A percentile compares a stretch with the other conserved stretches of the same genome.
These are phyloP conservation scores for Annulohypoxylon moriforme DNA, from an alignment of 495 filamentous ascomycete genomes.

Conservation along the genomic window DNA sequence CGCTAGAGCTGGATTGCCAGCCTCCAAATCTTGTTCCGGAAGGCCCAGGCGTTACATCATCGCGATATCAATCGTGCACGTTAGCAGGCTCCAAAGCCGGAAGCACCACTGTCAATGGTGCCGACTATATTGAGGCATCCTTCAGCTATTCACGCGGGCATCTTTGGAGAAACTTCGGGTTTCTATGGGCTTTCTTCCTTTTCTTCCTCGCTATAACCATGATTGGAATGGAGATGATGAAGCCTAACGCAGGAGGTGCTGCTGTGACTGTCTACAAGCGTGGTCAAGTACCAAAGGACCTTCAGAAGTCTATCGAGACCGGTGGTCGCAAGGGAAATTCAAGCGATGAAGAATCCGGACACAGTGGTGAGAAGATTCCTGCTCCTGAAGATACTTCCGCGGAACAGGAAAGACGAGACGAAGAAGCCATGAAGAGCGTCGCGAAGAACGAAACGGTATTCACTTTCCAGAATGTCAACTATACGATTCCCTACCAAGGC, in stretches of 20 bases:
- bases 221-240: slow-evolving; percentile 74
- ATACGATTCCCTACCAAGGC: slow-evolving; percentile 72
- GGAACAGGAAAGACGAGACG: slow-evolving; percentile 16
- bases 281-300: slow-evolving; percentile 38
- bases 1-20: slow-evolving; percentile 58
- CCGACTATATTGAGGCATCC: slow-evolving; percentile 63
- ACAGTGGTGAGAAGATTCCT: slow-evolving; percentile 21
- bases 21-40: slow-evolving; percentile 59
- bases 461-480: slow-evolving; percentile 76
- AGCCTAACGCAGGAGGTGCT: slow-evolving; percentile 77
- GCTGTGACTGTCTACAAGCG: slow-evolving; percentile 71
- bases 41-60: slow-evolving; percentile 7
- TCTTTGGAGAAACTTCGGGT: slow-evolving; percentile 77
- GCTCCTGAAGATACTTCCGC: slow-evolving; percentile 9
- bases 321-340: slow-evolving; percentile 30
- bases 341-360: slow-evolving; percentile 40
- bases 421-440: slow-evolving; percentile 27
- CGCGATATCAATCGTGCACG: slow-evolving; percentile 66
- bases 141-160: slow-evolving; percentile 68
- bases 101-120: slow-evolving; percentile 57
- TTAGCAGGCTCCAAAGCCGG: slow-evolving; percentile 67
- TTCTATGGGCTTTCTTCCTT: slow-evolving; percentile 72
- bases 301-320: slow-evolving; percentile 45
- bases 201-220: slow-evolving; percentile 71
- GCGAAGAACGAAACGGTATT: slow-evolving; percentile 62